Conservation (phyloP, 768 basidiomycete species). For the Boletus eberwhitei region DNA sequence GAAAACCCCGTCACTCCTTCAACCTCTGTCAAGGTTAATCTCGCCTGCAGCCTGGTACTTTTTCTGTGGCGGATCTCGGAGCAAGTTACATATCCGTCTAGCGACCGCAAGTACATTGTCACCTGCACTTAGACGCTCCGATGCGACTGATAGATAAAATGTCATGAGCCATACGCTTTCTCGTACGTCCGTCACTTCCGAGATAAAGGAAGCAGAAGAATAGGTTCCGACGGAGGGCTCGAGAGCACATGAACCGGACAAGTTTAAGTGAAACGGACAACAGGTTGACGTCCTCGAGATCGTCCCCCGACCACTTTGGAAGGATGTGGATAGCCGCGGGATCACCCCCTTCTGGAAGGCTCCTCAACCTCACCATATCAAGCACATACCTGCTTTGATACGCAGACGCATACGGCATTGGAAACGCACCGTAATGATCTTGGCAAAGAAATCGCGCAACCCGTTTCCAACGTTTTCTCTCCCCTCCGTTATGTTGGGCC, state of each 20-base stretch:
- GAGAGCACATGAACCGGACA: background rate
- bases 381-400: background rate
- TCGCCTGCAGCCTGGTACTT: conserved; percentile 5
- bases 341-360: conserved; percentile 11
- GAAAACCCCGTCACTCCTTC: conserved; percentile 16
- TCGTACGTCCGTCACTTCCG: background rate
- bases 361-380: background rate
- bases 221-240: conserved; percentile 6
- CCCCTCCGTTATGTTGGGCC: background rate
- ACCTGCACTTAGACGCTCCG: background rate
- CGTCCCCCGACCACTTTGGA: conserved; percentile 15
- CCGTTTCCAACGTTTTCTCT: background rate
- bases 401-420: conserved; percentile 9
- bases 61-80: conserved; percentile 15
- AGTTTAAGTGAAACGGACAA: background rate
- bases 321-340: conserved; percentile 23
- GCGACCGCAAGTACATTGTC: background rate
- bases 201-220: conserved; percentile 4
- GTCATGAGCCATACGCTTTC: background rate
- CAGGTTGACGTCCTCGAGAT: conserved; percentile 13
- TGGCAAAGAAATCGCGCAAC: conserved; percentile 4
- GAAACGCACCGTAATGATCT: conserved; percentile 2
- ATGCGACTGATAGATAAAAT: background rate
- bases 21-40: conserved; percentile 25
- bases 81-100: background rate